phyloP scores from a whole-genome alignment of 495 filamentous ascomycete species.

The Xylaria castorea region DNA sequence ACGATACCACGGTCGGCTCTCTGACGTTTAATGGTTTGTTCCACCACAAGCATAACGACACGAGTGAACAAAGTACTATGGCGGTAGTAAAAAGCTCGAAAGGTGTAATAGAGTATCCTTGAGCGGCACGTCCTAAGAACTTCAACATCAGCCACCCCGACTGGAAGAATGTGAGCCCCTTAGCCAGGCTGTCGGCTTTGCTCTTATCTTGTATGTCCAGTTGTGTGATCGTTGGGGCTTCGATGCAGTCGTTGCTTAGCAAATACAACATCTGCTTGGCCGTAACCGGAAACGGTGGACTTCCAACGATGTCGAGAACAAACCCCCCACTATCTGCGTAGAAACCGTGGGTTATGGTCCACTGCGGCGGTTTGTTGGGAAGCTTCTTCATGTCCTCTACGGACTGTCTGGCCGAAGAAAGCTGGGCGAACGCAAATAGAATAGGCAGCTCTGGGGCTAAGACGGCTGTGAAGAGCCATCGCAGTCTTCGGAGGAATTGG shows the following conservation, averaged over 20 bases:
- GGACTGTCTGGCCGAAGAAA: not conserved
- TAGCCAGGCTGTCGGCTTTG: not conserved
- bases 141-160: not conserved
- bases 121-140: not conserved
- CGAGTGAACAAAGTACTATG: not conserved
- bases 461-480: not conserved
- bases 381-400: constrained; percentile 1
- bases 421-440: not conserved
- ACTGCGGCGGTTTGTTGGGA: not conserved
- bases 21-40: not conserved
- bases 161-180: not conserved
- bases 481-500: not conserved
- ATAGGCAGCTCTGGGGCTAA: not conserved
- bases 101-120: not conserved
- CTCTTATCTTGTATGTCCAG: not conserved
- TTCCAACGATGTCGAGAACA: too few relatives aligned
- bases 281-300: not conserved
- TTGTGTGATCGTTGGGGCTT: not conserved
- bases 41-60: not conserved
- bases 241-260: not conserved
- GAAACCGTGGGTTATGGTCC: not conserved
- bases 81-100: constrained; percentile 1
- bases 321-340: constrained; percentile 7
- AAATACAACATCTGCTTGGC: constrained; percentile 6
- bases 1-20: not conserved